These are phyloP conservation scores for Protea cynaroides DNA, from an alignment of 164 flowering plant species.

Conservation along the genomic window DNA sequence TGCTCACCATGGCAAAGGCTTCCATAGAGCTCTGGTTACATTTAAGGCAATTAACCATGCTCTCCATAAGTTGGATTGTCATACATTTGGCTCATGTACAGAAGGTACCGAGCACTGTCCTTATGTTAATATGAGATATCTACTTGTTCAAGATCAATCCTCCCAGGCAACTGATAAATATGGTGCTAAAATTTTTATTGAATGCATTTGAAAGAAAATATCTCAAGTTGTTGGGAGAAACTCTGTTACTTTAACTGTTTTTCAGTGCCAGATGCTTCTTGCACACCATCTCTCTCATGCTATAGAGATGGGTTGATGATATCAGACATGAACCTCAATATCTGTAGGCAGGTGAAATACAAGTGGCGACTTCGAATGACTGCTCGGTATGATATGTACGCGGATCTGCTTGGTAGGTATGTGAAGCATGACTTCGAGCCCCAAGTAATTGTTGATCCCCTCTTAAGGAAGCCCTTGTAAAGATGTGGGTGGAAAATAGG, in stretches of 20 bases:
- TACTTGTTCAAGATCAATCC: not conserved
- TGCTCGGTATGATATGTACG: conserved; percentile 75
- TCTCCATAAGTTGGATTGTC: not conserved
- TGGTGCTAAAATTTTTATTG: no score
- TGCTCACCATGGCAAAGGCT: not conserved
- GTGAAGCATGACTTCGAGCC: conserved; percentile 82
- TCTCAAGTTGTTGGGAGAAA: no score
- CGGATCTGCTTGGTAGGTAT: conserved; percentile 52
- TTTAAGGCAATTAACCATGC: not conserved
- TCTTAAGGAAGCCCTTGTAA: no score
- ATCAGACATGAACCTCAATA: conserved; percentile 97
- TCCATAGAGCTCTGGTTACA: not conserved
- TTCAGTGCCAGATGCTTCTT: conserved; percentile 93
- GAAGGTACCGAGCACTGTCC: no score
- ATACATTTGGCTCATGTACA: no score
- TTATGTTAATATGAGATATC: no score
- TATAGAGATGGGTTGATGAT: no score
- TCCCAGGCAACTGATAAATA: no score
- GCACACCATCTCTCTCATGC: no score
- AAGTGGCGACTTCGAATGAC: conserved; percentile 99
- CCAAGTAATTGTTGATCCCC: no score
- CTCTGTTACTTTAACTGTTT: conserved; percentile 11
- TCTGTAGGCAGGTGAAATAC: conserved; percentile 91
- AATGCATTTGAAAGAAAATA: no score
- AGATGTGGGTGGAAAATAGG: no score